Evolutionary conservation across 306 rosid genomes (phyloP), one percentile per base, ranked within the genome.

Genomic region (Ceratonia siliqua): DNA sequence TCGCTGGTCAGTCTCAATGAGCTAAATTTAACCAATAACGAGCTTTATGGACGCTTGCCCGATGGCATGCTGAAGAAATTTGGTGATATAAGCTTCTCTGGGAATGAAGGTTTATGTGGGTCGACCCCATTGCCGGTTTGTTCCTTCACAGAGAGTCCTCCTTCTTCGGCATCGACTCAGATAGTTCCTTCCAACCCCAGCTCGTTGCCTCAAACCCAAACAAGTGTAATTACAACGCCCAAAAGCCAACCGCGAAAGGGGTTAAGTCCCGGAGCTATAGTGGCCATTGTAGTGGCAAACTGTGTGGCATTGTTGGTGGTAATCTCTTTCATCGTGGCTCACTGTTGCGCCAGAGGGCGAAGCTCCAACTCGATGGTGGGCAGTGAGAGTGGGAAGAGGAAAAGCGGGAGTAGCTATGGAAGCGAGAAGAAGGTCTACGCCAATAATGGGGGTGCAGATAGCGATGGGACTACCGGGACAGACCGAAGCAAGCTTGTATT

Each of bases 51-150:
- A 6, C 80, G 62, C 55, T 48, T 94, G 0, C 92, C 97, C 5
- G 91, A 90, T 33, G 73, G 81, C 14, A 71, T 92, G 92, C 15
- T 94, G 33, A 79, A 5, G 8, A 89, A 83, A 42, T 94, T 87
- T 77, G 89, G 96, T 0, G 86, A 76, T 21, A 48, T 50, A 62
- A 92, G 93, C 83, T 92, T 94, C 74, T 78, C 85, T 2, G 99
- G 98, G 8, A 94, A 94, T 62, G 87, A 89, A 73, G 96, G 85
- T 9, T 66, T 94, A 3, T 92, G 99, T 33, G 99, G 98, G 6
- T 76, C 88, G 28, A 28, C 70, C 3, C 97, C 97, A 0, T 78
- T 94, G 6, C 89, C 95, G 21, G 57, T 32, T 36, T 94, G 99
- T 70, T 87, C 98, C 4, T 62, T 67, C 59, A 80, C 78, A 0